Base-by-base conservation (phyloP, 306 rosid genomes). In the Gynostemma pentaphyllum region DNA sequence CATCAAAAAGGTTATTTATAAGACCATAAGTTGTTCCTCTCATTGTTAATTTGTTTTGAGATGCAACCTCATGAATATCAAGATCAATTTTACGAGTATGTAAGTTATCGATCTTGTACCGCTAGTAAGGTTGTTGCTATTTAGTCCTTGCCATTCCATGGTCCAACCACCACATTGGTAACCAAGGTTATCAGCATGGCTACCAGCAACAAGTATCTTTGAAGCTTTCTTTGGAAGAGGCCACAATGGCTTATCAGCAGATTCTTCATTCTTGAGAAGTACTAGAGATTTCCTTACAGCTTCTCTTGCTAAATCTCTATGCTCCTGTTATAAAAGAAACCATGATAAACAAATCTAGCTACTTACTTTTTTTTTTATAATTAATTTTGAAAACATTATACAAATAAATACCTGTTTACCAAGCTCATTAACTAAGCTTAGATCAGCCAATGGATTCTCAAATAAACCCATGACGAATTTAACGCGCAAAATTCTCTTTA, bases 121-220 rank as follows among this genome's bases (percentile, higher is more conserved):
- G 12, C n/a, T 47, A 4, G 68, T 64, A 49, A 64, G 68, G 68
- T 45, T 46, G 56, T 64, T 64, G 26, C 68, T 45, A 14, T 29
- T 5, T 2, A 30, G 29, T 24, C 78, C 75, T 24, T 72, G 71
- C 81, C 78, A 77, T 9, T 68, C 72, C 5, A 72, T 72, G 22
- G 81, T 77, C 81, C 81, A 77, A 52, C 81, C 81, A 18, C 78
- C 81, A 45, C 78, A 77, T 59, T 72, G 81, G 50, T 69, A 29
- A 4, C 81, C 81, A 37, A 77, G 64, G 69, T 77, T 72, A 39
- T 77, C 50, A 12, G 81, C 81, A 73, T 77, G 81, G 56, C 55
- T 63, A 2, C 78, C 81, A 3, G 72, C 75, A 9, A 77, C 78
- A 30, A 77, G 72, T 41, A 77, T 68, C 45, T 72, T 77, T 13